Conservation (phyloP, 768 basidiomycete species). For the Lepiota brunneoincarnata region DNA sequence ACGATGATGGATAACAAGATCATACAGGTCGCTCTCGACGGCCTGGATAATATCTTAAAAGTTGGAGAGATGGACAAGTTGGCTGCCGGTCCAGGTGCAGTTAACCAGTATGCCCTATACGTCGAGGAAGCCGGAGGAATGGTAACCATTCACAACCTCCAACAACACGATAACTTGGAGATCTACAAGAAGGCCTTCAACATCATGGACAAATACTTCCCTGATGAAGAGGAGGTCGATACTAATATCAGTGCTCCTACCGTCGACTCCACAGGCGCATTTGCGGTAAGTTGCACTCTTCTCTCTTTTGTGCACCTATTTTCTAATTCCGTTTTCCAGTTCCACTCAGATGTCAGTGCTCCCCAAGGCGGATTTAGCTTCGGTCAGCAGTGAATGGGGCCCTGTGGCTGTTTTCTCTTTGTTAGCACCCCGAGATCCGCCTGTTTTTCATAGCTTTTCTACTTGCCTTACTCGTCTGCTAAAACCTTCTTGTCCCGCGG, state of each 20-base stretch:
- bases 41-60: constrained; percentile 96
- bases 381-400: constrained; percentile 52
- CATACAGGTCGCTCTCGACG: constrained; percentile 96
- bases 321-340: constrained; percentile 38
- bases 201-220: constrained; percentile 98
- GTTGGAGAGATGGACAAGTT: constrained; percentile 95
- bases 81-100: constrained; percentile 73
- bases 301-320: constrained; percentile 12
- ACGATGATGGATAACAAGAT: constrained; percentile 99
- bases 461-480: neutral
- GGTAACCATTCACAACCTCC: constrained; percentile 98
- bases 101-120: constrained; percentile 90
- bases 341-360: constrained; percentile 81
- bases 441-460: constrained; percentile 7
- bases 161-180: constrained; percentile 98
- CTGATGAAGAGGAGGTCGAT: constrained; percentile 93
- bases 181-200: constrained; percentile 99
- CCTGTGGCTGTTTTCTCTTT: constrained; percentile 14
- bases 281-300: constrained; percentile 52
- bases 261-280: constrained; percentile 70
- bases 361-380: constrained; percentile 98
- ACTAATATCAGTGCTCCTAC: constrained; percentile 75
- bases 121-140: constrained; percentile 99
- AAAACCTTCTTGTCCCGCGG: neutral
- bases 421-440: constrained; percentile 7